Evolutionary conservation across 108 stramenopile genomes (phyloP).

Genomic region (Skeletonema potamos): DNA sequence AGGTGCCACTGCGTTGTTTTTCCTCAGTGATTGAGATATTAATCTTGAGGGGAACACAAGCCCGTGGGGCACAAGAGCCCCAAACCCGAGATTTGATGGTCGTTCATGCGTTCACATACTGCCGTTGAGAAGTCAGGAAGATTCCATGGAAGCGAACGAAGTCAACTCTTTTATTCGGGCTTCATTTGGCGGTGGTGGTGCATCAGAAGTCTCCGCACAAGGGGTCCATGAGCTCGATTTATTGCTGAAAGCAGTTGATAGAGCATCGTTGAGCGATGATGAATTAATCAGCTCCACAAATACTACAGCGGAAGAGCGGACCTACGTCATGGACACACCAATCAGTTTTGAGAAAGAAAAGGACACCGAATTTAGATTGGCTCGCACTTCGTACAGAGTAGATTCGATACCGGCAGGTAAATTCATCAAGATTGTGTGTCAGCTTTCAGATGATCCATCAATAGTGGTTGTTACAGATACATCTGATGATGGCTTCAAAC

Average conservation of each 20-base stretch:
- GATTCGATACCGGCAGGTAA: conserved; percentile 51
- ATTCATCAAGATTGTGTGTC: conserved; percentile 50
- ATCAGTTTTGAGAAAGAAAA: conserved; percentile 21
- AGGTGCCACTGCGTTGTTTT: conserved; percentile 57
- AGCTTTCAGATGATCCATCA: conserved; percentile 52
- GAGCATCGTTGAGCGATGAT: neutral
- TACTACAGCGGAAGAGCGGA: neutral
- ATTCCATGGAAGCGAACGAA: conserved; percentile 9
- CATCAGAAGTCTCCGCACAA: conserved; percentile 47
- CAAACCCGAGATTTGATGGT: conserved; percentile 57
- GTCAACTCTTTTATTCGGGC: conserved; percentile 18
- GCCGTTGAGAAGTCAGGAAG: conserved; percentile 32
- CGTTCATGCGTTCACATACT: conserved; percentile 45
- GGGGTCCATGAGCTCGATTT: conserved; percentile 34
- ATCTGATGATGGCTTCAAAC: neutral
- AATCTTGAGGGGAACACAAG: conserved; percentile 39
- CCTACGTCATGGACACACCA: conserved; percentile 27
- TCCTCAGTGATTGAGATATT: conserved; percentile 69
- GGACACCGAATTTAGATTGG: conserved; percentile 38
- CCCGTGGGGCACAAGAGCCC: conserved; percentile 74
- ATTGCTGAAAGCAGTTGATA: conserved; percentile 6
- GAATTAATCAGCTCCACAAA: neutral
- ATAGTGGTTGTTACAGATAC: conserved; percentile 29
- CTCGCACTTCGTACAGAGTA: conserved; percentile 61
- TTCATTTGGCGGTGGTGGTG: conserved; percentile 66